Evolutionary conservation across 768 basidiomycete species (phyloP), one percentile per base, ranked within the genome.

Genomic region (Suillus placidus): DNA sequence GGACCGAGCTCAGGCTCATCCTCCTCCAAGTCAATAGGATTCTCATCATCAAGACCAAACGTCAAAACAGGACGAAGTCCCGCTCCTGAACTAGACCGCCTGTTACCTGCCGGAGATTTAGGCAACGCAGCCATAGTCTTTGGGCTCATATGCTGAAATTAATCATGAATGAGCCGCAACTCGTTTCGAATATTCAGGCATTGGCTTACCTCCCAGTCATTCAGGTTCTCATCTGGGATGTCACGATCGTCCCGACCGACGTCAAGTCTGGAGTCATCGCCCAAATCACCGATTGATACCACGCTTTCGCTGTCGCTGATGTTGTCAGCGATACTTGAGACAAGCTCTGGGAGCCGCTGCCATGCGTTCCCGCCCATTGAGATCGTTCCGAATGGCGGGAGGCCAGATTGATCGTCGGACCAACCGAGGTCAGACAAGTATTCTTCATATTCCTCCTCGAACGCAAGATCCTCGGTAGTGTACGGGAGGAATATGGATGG

Each of bases 371-470:
- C 72, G 16, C 67, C 70, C 60, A 73, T 67, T 26, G 67, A 75
- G 14, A 42, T 43, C 14, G 73, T 63, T 57, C 74, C 74, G 42
- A 81, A 79, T 58, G 79, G 73, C 42, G 81, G 80, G 30, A 82
- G 82, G 60, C 78, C 76, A 30, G 79, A 66, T 63, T 84, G 81
- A 56, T 87, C 85, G 62, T 90, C 89, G 4, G 88, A 85, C 83
- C 85, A 91, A 20, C 91, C 91, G 30, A 95, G 80, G 72, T 94
- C 94, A n/a, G 90, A 93, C 34, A 99, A 81, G 71, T 97, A 95
- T 72, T 97, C 95, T 75, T 98, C 96, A 72, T 97, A 99, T 72
- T 97, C 96, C 73, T 95, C 94, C 72, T 98, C 96, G 70, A 95
- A 96, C 1, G 94, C 95, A 66, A 94, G 91, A 70, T 95, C 93